Evolutionary conservation across 208 protist species (phyloP), one percentile per base, ranked within the genome.

Genomic region (Leishmania turanica): DNA sequence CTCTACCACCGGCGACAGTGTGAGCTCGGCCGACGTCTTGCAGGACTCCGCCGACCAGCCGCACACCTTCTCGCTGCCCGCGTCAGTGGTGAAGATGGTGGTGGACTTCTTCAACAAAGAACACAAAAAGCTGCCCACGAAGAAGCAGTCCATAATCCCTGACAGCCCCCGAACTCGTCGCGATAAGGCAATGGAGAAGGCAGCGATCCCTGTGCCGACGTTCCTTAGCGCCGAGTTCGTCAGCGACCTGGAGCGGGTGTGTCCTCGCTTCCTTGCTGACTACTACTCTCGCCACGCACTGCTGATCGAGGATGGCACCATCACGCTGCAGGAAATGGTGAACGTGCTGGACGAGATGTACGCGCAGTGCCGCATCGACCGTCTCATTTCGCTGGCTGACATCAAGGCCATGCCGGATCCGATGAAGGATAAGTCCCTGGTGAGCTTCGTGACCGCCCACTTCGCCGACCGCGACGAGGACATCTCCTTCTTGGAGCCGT

Each of bases 271-370:
- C 19, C 82, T 96, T 31, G 86, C 81, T 2, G 91, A 95, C 77
- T 89, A 90, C 81, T 96, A 93, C 86, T 7, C 87, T 64, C 85
- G 87, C 64, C 85, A 92, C 78, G 81, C 89, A 34, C 85, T 96
- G 64, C 89, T 91, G n/a, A 94, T 95, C 69, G 90, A 91, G 21
- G 91, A 92, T 45, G 84, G 87, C 78, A 93, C 89, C 75, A 94
- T 96, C 78, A 96, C 93, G 31, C 80, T 95, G 53, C 93, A 96
- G 87, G 93, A 96, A 85, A 91, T 95, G 78, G 90, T 96, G 47
- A 96, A 96, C 85, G 87, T 93, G 71, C 73, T 96, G 49, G 91
- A 96, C 74, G 93, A 96, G 89, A 88, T 88, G 85, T 96, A 96
- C 84, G 77, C 90, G 31, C 82, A 91, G 81, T 81, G 84, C 40